A percentile compares a stretch with the other conserved stretches of the same genome.
Conservation (phyloP, 805 yeast genomes). For the Candida anglica region DNA sequence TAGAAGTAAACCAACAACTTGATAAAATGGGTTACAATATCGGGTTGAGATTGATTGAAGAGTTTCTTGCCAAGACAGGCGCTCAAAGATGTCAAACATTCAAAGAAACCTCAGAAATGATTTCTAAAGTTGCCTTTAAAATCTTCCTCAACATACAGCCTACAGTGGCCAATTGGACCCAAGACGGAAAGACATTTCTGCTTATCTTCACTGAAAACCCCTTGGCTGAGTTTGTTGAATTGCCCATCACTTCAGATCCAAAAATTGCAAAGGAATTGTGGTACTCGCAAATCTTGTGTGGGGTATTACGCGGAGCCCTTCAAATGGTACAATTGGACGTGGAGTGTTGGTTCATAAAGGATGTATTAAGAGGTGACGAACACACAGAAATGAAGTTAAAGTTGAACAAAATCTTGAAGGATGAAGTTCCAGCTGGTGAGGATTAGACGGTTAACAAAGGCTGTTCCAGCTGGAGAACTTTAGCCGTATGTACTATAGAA, state of each 20-base stretch:
- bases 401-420: slow-evolving; percentile 70
- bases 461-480: no score
- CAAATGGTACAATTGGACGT: slow-evolving; percentile 96
- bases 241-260: slow-evolving; percentile 67
- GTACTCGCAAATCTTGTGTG: slow-evolving; percentile 89
- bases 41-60: slow-evolving; percentile 88
- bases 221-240: slow-evolving; percentile 89
- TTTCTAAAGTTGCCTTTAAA: slow-evolving; percentile 85
- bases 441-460: slow-evolving; percentile 56
- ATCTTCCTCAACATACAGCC: slow-evolving; percentile 85
- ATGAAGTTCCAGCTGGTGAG: slow-evolving; percentile 97
- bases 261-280: slow-evolving; percentile 69
- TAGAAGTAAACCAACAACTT: slow-evolving; percentile 75
- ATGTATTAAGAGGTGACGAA: slow-evolving; percentile 77
- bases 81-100: slow-evolving; percentile 75
- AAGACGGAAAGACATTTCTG: slow-evolving; percentile 71
- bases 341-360: slow-evolving; percentile 76
- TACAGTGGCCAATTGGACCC: slow-evolving; percentile 66
- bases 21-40: slow-evolving; percentile 95
- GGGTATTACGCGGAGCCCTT: slow-evolving; percentile 85
- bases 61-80: slow-evolving; percentile 86
- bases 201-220: slow-evolving; percentile 82
- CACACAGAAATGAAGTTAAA: slow-evolving; percentile 75
- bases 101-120: slow-evolving; percentile 82
- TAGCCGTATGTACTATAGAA: no score